Evolutionary conservation across 2,329 filamentous ascomycete species (phyloP).

Genomic region (Colletotrichum sp.): DNA sequence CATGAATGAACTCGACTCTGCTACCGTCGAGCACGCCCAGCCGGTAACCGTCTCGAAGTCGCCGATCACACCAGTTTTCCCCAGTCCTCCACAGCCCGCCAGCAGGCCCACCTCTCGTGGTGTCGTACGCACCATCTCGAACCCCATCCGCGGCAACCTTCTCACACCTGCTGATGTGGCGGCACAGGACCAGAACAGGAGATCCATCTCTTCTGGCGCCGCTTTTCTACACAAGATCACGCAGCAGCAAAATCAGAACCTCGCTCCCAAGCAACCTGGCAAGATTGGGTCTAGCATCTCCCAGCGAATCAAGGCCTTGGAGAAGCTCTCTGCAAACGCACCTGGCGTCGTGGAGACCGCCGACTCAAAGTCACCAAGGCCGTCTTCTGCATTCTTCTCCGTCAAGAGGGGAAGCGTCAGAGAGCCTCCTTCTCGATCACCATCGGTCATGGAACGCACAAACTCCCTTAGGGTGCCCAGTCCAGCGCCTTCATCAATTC

Average conservation of each 20-base stretch:
- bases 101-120: slow-evolving; percentile 38
- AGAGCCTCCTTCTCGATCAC: slow-evolving; percentile 46
- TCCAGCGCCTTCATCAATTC: slow-evolving; percentile 38
- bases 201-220: slow-evolving; percentile 63
- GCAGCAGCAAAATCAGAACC: slow-evolving; percentile 55
- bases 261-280: slow-evolving; percentile 70
- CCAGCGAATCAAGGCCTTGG: slow-evolving; percentile 90
- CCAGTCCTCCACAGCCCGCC: slow-evolving; percentile 31
- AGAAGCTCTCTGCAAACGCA: slow-evolving; percentile 69
- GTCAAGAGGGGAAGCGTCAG: slow-evolving; percentile 51
- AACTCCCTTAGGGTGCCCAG: slow-evolving; percentile 38
- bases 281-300: slow-evolving; percentile 92
- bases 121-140: slow-evolving; percentile 38
- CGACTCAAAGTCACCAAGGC: slow-evolving; percentile 24
- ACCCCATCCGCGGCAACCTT: slow-evolving; percentile 49
- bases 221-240: slow-evolving; percentile 60
- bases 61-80: slow-evolving; percentile 73
- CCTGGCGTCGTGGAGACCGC: slow-evolving; percentile 30
- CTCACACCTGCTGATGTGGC: slow-evolving; percentile 51
- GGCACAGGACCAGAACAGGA: slow-evolving; percentile 39
- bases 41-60: slow-evolving; percentile 81
- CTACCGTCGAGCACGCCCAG: slow-evolving; percentile 83
- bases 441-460: slow-evolving; percentile 50
- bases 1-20: slow-evolving; percentile 84
- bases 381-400: slow-evolving; percentile 63